Evolutionary conservation across 805 yeast species (phyloP), one percentile per base, ranked within the genome.

Genomic region (Alloascoidea africana): DNA sequence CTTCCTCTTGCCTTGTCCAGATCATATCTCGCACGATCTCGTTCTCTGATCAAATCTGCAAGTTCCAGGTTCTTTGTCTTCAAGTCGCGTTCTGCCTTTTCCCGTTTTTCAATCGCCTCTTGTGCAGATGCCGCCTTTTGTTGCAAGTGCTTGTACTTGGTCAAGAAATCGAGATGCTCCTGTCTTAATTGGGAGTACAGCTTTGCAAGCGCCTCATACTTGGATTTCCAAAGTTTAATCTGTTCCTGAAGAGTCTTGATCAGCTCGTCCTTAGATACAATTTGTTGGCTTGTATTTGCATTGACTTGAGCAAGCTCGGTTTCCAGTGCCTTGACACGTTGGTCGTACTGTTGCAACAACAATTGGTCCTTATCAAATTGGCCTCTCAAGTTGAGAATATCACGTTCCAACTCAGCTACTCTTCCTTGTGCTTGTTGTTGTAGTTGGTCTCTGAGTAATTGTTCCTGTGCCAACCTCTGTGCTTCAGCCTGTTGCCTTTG

Each of bases 41-140:
- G 73, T 53, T 85, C 95, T 43, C 91, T 70, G 40, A 86, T 86
- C 47, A 85, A 66, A 47, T 84, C 94, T 1, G 94, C 94, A 42
- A 85, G 65, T 56, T 85, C 95, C 34, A 85, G 66, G 52, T 83
- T 85, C 58, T 86, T 86, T 11, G 87, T 69, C 53, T 83, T 85
- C 54, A 85, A 61, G 42, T 86, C 95, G 39, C 81, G 69, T 50
- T 86, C 95, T 27, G 81, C 59, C 51, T 73, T 73, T 50, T 86
- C 95, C 46, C 86, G 74, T 56, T 76, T 80, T 44, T 80, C 80
- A 44, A 86, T 71, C 0, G 94, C 81, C 58, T 86, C 96, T 53
- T 85, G 94, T 6, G 96, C 96, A 33, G 76, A 69, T 11, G 86
- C 79, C 2, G 91, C 93, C 57, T 82, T 83, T 46, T 84, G 82